Conservation (phyloP, 257 asterid species). For the Lavandula angustifolia region DNA sequence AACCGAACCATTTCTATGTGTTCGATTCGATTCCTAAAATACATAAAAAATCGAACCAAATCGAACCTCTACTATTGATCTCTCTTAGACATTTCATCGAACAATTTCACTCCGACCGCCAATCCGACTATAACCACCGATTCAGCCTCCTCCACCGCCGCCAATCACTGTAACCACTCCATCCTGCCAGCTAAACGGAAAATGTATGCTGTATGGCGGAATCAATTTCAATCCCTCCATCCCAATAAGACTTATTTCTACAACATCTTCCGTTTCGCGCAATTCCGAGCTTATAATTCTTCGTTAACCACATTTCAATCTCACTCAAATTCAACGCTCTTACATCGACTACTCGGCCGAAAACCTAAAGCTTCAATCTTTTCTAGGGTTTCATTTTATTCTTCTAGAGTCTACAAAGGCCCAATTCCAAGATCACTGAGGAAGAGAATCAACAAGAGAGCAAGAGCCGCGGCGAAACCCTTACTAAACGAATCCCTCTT, state of each 20-base stretch:
- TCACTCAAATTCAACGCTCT: conserved; percentile 29
- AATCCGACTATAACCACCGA: neutral
- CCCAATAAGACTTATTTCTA: conserved; percentile 19
- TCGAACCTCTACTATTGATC: neutral
- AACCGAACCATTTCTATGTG: too few relatives aligned
- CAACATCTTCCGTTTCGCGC: conserved; percentile 3
- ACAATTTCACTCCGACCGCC: neutral
- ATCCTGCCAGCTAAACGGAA: neutral
- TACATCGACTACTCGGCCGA: conserved; percentile 11
- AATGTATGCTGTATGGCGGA: conserved; percentile 45
- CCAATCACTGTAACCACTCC: neutral
- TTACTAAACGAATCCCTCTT: conserved; percentile 58
- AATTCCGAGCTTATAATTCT: conserved; percentile 22
- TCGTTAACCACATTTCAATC: conserved; percentile 15
- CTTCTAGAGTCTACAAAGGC: conserved; percentile 57
- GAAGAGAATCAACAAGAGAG: conserved; percentile 68
- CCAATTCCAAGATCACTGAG: conserved; percentile 75
- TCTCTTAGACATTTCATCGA: conserved; percentile 8
- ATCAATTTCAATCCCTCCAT: conserved; percentile 27
- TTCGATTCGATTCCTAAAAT: too few relatives aligned
- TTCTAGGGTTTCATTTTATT: conserved; percentile 39
- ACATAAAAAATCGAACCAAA: too few relatives aligned
- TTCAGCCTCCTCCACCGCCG: neutral
- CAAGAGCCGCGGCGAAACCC: conserved; percentile 67
- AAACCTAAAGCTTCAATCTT: conserved; percentile 12